A percentile compares a stretch with the other conserved stretches of the same genome.
Evolutionary conservation across 768 basidiomycete genomes (phyloP).

Genomic region (Suillus paluster): DNA sequence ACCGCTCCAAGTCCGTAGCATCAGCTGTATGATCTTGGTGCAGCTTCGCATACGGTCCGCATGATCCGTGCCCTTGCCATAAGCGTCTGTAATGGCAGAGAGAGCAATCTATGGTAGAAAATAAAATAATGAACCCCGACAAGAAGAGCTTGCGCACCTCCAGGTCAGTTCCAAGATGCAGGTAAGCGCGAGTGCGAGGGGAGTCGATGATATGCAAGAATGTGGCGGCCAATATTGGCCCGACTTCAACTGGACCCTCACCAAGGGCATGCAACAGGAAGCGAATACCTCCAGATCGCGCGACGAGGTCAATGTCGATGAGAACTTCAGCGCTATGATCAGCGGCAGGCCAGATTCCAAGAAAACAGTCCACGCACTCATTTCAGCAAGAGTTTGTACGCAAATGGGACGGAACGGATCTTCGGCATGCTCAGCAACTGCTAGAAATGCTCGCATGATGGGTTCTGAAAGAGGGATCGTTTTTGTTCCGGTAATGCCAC

Average conservation of each 20-base stretch:
- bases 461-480: constrained; percentile 70
- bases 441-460: constrained; percentile 87
- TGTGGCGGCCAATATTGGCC: constrained; percentile 74
- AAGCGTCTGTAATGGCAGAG: constrained; percentile 90
- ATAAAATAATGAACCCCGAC: neutral
- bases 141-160: constrained; percentile 59
- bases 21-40: constrained; percentile 75
- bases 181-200: constrained; percentile 77
- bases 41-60: constrained; percentile 80
- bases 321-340: constrained; percentile 57
- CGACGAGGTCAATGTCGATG: constrained; percentile 83
- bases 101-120: constrained; percentile 66
- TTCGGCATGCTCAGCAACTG: constrained; percentile 90
- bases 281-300: constrained; percentile 81
- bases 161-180: constrained; percentile 83
- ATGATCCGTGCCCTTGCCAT: constrained; percentile 81
- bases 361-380: constrained; percentile 56
- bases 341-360: constrained; percentile 13
- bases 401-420: constrained; percentile 85
- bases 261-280: constrained; percentile 84
- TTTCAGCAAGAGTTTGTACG: constrained; percentile 88
- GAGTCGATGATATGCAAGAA: constrained; percentile 87
- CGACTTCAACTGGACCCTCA: constrained; percentile 88
- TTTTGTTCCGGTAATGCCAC: constrained; percentile 44
- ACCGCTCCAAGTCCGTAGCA: constrained; percentile 96